These are phyloP conservation scores for Cladorrhinum sp. DNA, from an alignment of 2,329 filamentous ascomycete species.

Conservation along the genomic window DNA sequence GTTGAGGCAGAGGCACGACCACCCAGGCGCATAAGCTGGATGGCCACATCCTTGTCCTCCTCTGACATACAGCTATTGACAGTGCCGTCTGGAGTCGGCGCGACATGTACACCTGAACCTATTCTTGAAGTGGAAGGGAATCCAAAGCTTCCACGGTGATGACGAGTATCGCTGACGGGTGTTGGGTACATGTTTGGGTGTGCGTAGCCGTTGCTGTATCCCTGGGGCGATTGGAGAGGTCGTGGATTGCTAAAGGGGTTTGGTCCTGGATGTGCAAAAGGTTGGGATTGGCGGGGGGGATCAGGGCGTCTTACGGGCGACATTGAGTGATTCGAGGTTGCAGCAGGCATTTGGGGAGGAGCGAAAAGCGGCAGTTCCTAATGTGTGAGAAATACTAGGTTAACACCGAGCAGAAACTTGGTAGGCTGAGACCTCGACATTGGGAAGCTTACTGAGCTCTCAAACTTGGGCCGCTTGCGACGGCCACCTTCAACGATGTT, in stretches of 20 bases:
- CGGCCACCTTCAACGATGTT: constrained; percentile 97
- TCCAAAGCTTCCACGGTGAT: constrained; percentile 62
- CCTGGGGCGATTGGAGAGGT: constrained; percentile 80
- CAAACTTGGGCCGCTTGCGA: constrained; percentile 89
- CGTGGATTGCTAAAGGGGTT: constrained; percentile 77
- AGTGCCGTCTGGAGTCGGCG: constrained; percentile 95
- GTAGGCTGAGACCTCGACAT: not conserved
- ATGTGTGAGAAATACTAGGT: constrained; percentile 19
- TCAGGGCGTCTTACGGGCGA: constrained; percentile 83
- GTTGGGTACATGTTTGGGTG: constrained; percentile 61
- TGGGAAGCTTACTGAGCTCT: constrained; percentile 83
- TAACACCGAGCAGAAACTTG: constrained; percentile 21
- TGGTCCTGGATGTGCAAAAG: constrained; percentile 72
- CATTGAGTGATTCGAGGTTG: constrained; percentile 95
- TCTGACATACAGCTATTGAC: constrained; percentile 96
- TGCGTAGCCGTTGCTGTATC: constrained; percentile 57
- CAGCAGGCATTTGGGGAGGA: constrained; percentile 87
- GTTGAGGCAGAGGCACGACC: constrained; percentile 92
- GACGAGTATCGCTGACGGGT: constrained; percentile 58
- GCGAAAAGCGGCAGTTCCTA: constrained; percentile 96
- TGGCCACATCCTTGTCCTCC: constrained; percentile 87
- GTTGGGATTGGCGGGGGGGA: constrained; percentile 67
- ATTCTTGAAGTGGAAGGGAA: constrained; percentile 46
- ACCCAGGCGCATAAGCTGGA: constrained; percentile 93
- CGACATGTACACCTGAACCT: constrained; percentile 50